Conservation (phyloP, 202 grass and related monocot species). For the Zizania palustris region DNA sequence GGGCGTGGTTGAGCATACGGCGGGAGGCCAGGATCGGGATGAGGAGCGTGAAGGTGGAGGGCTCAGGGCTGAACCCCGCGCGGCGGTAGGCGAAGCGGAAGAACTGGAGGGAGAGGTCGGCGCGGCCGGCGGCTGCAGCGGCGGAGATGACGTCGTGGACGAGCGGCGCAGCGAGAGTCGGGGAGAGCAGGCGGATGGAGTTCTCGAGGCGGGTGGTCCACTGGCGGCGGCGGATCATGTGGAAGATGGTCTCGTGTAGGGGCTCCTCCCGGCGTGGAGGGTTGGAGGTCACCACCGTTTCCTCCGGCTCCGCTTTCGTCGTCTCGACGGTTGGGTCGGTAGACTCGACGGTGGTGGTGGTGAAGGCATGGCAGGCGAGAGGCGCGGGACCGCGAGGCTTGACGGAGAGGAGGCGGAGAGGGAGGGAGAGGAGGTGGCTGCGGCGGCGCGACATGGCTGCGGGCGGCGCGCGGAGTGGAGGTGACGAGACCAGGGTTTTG, state of each 20-base stretch:
- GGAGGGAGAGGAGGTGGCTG: too few species aligned
- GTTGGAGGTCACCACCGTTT: background rate
- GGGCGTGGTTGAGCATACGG: conserved; percentile 94
- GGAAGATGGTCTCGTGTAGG: conserved; percentile 72
- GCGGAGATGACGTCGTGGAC: conserved; percentile 64
- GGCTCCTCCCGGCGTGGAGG: conserved; percentile 41
- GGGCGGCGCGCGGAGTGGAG: too few species aligned
- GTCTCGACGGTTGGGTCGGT: background rate
- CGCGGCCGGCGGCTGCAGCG: conserved; percentile 28
- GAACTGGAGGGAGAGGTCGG: conserved; percentile 73
- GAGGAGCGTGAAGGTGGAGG: conserved; percentile 63
- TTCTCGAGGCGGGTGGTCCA: conserved; percentile 96
- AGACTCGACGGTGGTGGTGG: too few species aligned
- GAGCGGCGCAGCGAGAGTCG: conserved; percentile 48
- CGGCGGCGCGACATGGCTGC: too few species aligned
- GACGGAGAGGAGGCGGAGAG: too few species aligned
- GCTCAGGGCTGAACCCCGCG: conserved; percentile 70
- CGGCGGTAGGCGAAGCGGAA: conserved; percentile 92
- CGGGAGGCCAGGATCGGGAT: conserved; percentile 57
- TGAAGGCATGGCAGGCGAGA: too few species aligned
- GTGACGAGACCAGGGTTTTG: too few species aligned
- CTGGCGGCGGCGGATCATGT: conserved; percentile 78
- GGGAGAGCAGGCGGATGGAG: conserved; percentile 69
- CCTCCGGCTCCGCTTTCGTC: background rate
- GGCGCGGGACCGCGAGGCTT: too few species aligned